A percentile compares a stretch with the other conserved stretches of the same genome.
Evolutionary conservation across 257 asterid species (phyloP).

Genomic region (Nicotiana knightiana): DNA sequence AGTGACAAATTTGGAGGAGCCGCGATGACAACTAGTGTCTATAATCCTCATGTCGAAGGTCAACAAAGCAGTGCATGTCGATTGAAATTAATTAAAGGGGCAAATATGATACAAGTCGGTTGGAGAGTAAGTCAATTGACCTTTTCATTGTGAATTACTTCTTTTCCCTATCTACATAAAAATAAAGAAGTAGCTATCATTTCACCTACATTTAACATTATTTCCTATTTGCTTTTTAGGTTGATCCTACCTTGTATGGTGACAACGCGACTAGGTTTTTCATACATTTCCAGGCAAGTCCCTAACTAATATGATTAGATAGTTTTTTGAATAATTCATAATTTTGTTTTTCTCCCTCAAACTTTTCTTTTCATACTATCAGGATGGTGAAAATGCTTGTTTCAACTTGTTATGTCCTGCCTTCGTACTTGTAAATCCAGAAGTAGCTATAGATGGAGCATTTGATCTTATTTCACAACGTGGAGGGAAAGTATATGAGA

Average conservation of each 20-base stretch:
- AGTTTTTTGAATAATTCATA: not conserved
- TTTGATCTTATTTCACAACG: no score
- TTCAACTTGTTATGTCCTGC: no score
- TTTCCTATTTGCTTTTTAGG: not conserved
- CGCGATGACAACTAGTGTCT: not conserved
- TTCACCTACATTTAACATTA: no score
- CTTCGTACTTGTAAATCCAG: no score
- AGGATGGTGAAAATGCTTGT: not conserved
- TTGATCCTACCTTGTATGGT: not conserved
- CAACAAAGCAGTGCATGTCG: not conserved
- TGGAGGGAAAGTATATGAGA: no score
- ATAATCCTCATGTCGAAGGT: not conserved
- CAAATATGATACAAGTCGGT: no score
- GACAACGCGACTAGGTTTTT: not conserved
- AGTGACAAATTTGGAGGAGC: not conserved
- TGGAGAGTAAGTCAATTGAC: not conserved
- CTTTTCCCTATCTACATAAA: no score
- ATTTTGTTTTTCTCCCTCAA: not conserved
- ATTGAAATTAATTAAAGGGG: no score
- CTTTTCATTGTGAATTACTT: no score
- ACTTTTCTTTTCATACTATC: not conserved
- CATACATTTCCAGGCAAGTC: not conserved
- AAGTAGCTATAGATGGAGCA: no score
- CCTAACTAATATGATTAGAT: not conserved
- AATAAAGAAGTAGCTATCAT: no score